Evolutionary conservation across 345 rosid species (phyloP).

Genomic region (Luvunga scandens): DNA sequence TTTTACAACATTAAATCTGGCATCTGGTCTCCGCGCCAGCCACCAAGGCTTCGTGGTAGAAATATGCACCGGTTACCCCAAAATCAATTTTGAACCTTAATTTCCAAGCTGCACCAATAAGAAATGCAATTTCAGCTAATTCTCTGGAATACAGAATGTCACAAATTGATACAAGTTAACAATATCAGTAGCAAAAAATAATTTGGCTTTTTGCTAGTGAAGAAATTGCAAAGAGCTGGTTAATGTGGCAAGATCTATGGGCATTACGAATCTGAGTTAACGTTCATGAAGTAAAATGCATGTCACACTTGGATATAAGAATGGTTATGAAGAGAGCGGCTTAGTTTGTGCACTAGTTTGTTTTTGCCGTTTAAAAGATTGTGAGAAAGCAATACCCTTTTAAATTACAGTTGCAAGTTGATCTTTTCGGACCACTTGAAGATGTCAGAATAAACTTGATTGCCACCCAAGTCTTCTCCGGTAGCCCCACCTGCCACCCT

Average conservation of each 20-base stretch:
- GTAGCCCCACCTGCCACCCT: constrained; percentile 85
- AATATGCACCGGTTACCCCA: not conserved
- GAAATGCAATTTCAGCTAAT: not conserved
- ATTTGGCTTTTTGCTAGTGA: not conserved
- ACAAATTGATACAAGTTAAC: not conserved
- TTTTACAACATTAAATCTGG: not conserved
- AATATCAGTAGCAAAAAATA: not conserved
- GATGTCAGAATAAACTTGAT: constrained; percentile 79
- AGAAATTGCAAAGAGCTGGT: not conserved
- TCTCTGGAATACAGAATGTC: not conserved
- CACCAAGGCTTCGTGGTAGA: not conserved
- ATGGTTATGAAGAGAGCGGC: not conserved
- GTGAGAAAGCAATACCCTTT: not conserved
- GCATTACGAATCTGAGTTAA: not conserved
- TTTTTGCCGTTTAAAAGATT: not conserved
- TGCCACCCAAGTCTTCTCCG: constrained; percentile 78
- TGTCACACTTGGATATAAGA: not conserved
- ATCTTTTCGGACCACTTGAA: constrained; percentile 83
- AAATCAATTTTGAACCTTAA: not conserved
- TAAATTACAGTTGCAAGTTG: constrained; percentile 45
- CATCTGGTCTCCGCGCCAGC: too few species aligned
- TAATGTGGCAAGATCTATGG: not conserved
- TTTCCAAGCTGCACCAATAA: not conserved
- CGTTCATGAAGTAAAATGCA: not conserved
- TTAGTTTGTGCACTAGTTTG: not conserved